Evolutionary conservation across 2,329 filamentous ascomycete species (phyloP), one percentile per base, ranked within the genome.

Genomic region (Parafenestella ontariensis): DNA sequence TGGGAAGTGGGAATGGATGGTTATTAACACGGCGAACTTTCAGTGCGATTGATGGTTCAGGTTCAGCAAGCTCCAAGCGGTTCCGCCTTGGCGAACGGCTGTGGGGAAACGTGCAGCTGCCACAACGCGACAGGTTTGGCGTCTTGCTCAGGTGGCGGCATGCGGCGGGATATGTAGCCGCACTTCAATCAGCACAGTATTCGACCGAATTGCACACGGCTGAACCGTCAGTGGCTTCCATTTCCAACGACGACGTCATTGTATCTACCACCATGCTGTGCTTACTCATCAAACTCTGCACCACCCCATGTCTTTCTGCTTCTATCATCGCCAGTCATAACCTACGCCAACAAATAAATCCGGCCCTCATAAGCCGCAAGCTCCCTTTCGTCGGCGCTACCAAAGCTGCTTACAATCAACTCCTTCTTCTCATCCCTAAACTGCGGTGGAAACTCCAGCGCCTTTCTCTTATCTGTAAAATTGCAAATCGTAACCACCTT

Each of bases 401-500:
- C 66, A 9, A 61, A 49, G 26, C 64, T 66, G 15, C 60, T 65
- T 7, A 71, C 48, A 36, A 74, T 46, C 46, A 72, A 37, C 23
- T 69, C 59, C 56, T 47, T 64, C 61, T 73, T 76, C 46, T 66
- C 53, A 29, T 72, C 56, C 33, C 56, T 62, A 15, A 75, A 68
- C 15, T 56, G 52, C 7, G 56, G 61, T 1, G 77, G 75, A 6
- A 78, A 56, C 28, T 64, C 60, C 59, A 77, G 71, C 46, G 72
- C 59, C 62, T 43, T 74, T 59, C 15, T 34, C 39, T 61, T 52
- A 1, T 65, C 69, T 0, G 73, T 73, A 31, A 77, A 77, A 51
- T 77, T 76, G 29, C 74, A 68, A 11, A 75, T 62, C 0, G 65
- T 61, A 1, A 76, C 45, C 20, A 66, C 74, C 46, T 56, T 70